These are phyloP conservation scores for Sclerotinia borealis DNA, from an alignment of 2,329 filamentous ascomycete species.

Conservation along the genomic window DNA sequence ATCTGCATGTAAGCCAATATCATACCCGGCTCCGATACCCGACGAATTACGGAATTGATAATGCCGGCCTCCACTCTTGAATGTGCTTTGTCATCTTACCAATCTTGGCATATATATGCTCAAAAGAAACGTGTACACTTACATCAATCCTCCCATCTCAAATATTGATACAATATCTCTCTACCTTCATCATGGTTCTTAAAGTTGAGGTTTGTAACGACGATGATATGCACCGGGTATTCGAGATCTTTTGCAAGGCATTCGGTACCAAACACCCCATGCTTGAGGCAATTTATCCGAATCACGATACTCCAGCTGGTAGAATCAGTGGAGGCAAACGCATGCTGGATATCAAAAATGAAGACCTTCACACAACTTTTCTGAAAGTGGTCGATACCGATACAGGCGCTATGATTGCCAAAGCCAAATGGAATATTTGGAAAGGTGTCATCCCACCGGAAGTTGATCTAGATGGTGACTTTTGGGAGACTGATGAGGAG, in stretches of 20 bases:
- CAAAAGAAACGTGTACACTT: background rate
- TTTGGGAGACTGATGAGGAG: conserved; percentile 2
- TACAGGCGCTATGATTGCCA: background rate
- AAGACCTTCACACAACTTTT: background rate
- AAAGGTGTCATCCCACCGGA: conserved; percentile 5
- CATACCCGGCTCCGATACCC: background rate
- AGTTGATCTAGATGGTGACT: conserved; percentile 1
- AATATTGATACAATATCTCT: background rate
- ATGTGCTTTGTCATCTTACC: background rate
- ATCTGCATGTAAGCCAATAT: background rate
- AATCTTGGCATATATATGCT: background rate
- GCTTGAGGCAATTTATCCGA: conserved; percentile 3
- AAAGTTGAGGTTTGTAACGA: conserved; percentile 8
- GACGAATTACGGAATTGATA: background rate
- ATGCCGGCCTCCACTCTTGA: background rate
- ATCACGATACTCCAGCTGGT: background rate
- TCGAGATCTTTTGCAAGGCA: conserved; percentile 5
- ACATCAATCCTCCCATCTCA: background rate
- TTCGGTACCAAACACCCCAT: background rate
- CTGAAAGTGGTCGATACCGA: conserved; percentile 1
- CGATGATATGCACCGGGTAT: conserved; percentile 4
- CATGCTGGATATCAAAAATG: background rate
- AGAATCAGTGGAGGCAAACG: background rate
- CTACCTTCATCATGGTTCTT: background rate
- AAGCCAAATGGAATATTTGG: conserved; percentile 9